Percentiles rank a stretch among this genome's conserved stretches.
phyloP scores from a whole-genome alignment of 164 flowering plant genomes.

The Magnolia sinica region DNA sequence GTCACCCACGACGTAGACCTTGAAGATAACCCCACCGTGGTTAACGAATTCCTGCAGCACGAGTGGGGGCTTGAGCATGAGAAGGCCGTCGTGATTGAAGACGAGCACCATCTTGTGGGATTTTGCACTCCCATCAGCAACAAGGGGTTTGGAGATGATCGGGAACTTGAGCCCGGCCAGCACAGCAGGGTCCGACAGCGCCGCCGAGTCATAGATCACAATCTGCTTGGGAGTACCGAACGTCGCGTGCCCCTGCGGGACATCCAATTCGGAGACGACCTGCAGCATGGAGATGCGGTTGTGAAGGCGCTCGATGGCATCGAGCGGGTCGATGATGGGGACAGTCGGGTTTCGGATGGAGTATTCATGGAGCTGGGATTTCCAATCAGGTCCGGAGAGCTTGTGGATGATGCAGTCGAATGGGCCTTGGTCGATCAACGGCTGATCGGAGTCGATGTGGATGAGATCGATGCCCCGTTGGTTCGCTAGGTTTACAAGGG shows the following conservation, averaged over 20 bases:
- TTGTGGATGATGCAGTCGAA: conserved; percentile 44
- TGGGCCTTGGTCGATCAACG: conserved; percentile 39
- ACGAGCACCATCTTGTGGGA: conserved; percentile 77
- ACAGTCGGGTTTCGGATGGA: conserved; percentile 23
- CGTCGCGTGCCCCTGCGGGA: conserved; percentile 26
- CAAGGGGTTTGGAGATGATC: conserved; percentile 75
- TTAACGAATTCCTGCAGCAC: conserved; percentile 82
- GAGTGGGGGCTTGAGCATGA: conserved; percentile 50
- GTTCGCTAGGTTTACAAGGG: conserved; percentile 30
- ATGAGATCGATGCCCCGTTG: conserved; percentile 36
- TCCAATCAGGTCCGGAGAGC: conserved; percentile 34
- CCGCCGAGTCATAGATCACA: conserved; percentile 39
- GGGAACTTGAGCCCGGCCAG: conserved; percentile 56
- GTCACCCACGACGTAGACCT: conserved; percentile 74
- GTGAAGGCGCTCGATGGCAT: conserved; percentile 33
- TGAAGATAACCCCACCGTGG: conserved; percentile 83
- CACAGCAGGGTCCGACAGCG: conserved; percentile 24
- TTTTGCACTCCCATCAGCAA: conserved; percentile 75
- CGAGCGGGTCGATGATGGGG: conserved; percentile 31
- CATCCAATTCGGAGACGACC: conserved; percentile 53
- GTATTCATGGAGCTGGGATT: conserved; percentile 23
- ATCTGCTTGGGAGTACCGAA: conserved; percentile 77
- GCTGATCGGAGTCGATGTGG: conserved; percentile 24
- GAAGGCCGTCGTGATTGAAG: conserved; percentile 45
- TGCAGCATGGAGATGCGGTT: conserved; percentile 85